Base-by-base conservation (phyloP, 805 yeast species). In the Ogataea pini region DNA sequence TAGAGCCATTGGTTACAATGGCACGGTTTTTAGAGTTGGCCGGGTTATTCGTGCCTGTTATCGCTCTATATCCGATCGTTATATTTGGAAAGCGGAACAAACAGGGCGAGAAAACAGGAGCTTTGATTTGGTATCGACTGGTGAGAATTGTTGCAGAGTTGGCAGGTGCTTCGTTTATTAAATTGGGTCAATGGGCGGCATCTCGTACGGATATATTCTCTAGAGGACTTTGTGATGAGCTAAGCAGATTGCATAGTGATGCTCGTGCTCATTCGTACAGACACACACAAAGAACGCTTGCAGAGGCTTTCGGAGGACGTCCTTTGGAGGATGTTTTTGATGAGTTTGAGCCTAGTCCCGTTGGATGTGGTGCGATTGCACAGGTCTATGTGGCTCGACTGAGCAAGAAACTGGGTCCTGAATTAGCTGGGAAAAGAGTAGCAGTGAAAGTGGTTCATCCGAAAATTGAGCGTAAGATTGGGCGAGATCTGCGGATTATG, bases 141-240 rank as follows among this genome's bases (percentile, higher is more conserved):
- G 68, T 92, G 17, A 75, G 89, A 42, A 66, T 77, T 63, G 71
- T 85, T 1, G 80, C 94, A 49, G 96, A 92, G 65, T 52, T 72
- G 14, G 97, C 96, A 0, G 99, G 99, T 0, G 96, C 98, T 2
- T 85, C 96, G 3, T 94, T 86, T 63, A 83, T 86, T 48, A 86
- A 89, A 66, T 76, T 94, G 48, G 99, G 98, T 3, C 99, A 94
- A 71, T 94, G 99, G 99, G 99, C 99, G 0, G 97, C 97, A 2
- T 86, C 96, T 9, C 79, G 99, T 66, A 88, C 96, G 0, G 99
- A 94, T 68, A 85, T 94, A 28, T 92, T 94, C 69, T 85, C 96
- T 3, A 72, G 70, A 40, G 87, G 78, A 34, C 69, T 92, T 66
- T 92, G 98, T 64, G 78, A 79, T 18, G 90, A 87, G 60, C 69